A percentile compares a stretch with the other conserved stretches of the same genome.
phyloP scores from a whole-genome alignment of 2,329 filamentous ascomycete genomes.

The Alternaria burnsii region DNA sequence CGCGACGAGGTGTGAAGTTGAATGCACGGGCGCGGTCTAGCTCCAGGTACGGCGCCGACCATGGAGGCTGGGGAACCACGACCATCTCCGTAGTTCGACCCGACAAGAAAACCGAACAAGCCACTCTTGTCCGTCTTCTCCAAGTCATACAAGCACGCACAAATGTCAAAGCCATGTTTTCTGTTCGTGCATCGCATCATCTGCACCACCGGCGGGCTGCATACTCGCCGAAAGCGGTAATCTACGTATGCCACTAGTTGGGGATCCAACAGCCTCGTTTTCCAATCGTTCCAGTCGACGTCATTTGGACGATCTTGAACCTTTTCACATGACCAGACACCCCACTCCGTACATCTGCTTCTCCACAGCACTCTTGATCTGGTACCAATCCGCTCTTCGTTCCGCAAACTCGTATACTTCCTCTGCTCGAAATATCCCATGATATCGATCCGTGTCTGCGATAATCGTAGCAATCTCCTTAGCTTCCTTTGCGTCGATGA shows the following conservation, averaged over 20 bases:
- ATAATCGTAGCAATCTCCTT: constrained; percentile 97
- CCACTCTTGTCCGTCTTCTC: not conserved
- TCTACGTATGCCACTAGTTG: constrained; percentile 16
- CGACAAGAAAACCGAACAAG: not conserved
- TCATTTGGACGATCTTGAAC: constrained; percentile 9
- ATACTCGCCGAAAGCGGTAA: constrained; percentile 25
- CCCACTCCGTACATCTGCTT: constrained; percentile 97
- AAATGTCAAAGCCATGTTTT: not conserved
- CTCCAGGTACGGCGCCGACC: constrained; percentile 28
- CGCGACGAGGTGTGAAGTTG: constrained; percentile 26
- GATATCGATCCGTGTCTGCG: constrained; percentile 87
- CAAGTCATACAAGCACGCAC: not conserved
- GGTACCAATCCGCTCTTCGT: constrained; percentile 92
- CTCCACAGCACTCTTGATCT: constrained; percentile 87
- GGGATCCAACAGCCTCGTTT: constrained; percentile 12
- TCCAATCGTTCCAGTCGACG: constrained; percentile 3
- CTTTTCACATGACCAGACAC: constrained; percentile 77
- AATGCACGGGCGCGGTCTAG: constrained; percentile 24
- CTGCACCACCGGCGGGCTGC: constrained; percentile 21
- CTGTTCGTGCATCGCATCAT: constrained; percentile 5
- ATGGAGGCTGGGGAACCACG: constrained; percentile 37
- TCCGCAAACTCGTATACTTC: constrained; percentile 99
- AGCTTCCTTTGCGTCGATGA: constrained; percentile 85
- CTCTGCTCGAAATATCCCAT: constrained; percentile 91
- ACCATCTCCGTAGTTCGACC: not conserved